Evolutionary conservation across 1,284 basidiomycete genomes (phyloP).

Genomic region (Ustilago bromivora): DNA sequence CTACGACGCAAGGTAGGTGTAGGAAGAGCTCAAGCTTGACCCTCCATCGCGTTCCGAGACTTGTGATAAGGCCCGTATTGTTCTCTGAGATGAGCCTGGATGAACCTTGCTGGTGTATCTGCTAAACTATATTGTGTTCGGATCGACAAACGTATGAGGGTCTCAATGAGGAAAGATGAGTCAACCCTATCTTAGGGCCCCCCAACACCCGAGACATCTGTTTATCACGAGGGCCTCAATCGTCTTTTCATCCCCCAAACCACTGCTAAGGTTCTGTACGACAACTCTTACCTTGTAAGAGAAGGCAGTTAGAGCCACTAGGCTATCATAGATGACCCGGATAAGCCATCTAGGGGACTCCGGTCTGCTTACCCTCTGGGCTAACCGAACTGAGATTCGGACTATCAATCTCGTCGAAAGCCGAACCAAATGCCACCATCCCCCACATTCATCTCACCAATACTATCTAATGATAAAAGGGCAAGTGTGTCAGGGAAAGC

Average conservation of each 20-base stretch:
- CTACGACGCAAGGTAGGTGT: not conserved
- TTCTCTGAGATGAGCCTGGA: not conserved
- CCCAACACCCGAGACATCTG: not conserved
- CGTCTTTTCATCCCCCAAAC: not conserved
- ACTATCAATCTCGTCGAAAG: slow-evolving; percentile 6
- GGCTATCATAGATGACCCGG: not conserved
- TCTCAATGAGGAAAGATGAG: not conserved
- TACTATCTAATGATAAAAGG: not conserved
- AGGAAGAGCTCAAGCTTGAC: not conserved
- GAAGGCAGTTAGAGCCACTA: not conserved
- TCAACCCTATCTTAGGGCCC: not conserved
- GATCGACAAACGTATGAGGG: not conserved
- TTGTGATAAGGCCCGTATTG: not conserved
- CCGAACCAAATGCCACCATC: slow-evolving; percentile 6
- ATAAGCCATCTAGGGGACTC: not conserved
- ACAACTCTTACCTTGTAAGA: not conserved
- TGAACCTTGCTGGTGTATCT: not conserved
- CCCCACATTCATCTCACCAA: not conserved
- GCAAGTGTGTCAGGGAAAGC: not conserved
- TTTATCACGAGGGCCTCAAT: not conserved
- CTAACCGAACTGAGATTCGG: slow-evolving; percentile 8
- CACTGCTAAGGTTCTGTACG: not conserved
- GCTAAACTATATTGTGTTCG: not conserved
- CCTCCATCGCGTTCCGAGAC: not conserved
- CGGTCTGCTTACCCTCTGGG: not conserved